A percentile compares a stretch with the other conserved stretches of the same genome.
Conservation (phyloP, 1,284 basidiomycete species). For the Ceratobasidium sp. region DNA sequence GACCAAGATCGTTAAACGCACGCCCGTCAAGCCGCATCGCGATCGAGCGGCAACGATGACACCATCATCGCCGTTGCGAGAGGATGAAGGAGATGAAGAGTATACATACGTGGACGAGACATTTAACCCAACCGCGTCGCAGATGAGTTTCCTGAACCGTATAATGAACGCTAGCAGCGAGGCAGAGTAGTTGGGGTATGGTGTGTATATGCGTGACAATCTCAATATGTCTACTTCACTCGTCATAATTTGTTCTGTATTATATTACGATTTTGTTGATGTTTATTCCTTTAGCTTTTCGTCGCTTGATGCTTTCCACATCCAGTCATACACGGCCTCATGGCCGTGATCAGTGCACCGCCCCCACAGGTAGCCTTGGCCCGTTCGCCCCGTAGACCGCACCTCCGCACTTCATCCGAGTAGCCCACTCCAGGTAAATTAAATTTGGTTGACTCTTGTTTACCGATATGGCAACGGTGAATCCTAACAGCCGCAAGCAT, state of each 20-base stretch:
- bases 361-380: not conserved
- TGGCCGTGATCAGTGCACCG: not conserved
- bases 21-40: not conserved
- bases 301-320: not conserved
- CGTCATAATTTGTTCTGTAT: slow-evolving; percentile 24
- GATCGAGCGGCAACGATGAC: not conserved
- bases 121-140: slow-evolving; percentile 30
- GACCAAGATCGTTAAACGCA: slow-evolving; percentile 22
- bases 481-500: not conserved
- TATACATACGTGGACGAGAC: slow-evolving; percentile 36
- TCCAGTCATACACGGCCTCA: not conserved
- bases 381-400: too few species aligned
- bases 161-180: slow-evolving; percentile 17
- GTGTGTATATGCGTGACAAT: slow-evolving; percentile 13
- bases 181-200: not conserved
- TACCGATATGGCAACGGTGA: not conserved
- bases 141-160: slow-evolving; percentile 28
- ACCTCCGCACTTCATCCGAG: too few species aligned
- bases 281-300: slow-evolving; percentile 6
- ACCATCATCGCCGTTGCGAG: slow-evolving; percentile 4
- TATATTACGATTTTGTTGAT: not conserved
- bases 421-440: too few species aligned
- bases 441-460: too few species aligned
- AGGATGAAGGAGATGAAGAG: slow-evolving; percentile 15
- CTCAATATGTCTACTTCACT: too few species aligned